These are phyloP conservation scores for Colletotrichum lini DNA, from an alignment of 2,329 filamentous ascomycete genomes.

Conservation along the genomic window DNA sequence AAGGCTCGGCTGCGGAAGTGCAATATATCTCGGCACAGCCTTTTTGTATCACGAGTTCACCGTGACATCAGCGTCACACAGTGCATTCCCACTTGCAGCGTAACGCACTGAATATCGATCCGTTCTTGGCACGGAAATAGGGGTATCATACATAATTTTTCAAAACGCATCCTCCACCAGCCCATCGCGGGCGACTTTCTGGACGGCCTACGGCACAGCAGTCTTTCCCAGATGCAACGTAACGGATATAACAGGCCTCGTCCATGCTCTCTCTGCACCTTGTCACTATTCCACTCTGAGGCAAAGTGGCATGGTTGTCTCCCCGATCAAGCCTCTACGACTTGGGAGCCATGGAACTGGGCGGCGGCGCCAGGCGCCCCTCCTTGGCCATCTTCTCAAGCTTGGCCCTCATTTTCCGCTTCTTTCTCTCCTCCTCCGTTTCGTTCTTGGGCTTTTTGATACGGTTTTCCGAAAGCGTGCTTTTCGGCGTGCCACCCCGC, in stretches of 20 bases:
- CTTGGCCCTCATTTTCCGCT: slow-evolving; percentile 13
- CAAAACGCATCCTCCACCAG: neutral
- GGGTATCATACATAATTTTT: slow-evolving; percentile 7
- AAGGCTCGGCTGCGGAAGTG: too few relatives aligned
- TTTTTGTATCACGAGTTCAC: neutral
- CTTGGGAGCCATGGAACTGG: slow-evolving; percentile 18
- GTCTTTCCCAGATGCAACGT: neutral
- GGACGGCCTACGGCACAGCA: too few relatives aligned
- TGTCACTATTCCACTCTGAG: neutral
- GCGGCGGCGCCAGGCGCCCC: slow-evolving; percentile 20
- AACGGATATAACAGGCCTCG: neutral
- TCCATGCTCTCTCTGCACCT: neutral
- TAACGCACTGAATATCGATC: neutral
- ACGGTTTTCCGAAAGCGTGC: slow-evolving; percentile 20
- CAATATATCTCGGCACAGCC: too few relatives aligned
- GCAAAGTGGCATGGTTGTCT: neutral
- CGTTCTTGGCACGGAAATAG: neutral
- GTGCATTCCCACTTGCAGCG: neutral
- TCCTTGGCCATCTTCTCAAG: slow-evolving; percentile 29
- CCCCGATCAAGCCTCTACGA: neutral
- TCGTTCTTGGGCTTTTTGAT: slow-evolving; percentile 37
- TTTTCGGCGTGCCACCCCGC: slow-evolving; percentile 2
- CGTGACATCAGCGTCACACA: neutral
- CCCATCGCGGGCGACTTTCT: neutral
- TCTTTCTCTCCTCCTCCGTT: slow-evolving; percentile 18